Conservation (phyloP, 2,329 filamentous ascomycete genomes). For the Epichloe amarillans region DNA sequence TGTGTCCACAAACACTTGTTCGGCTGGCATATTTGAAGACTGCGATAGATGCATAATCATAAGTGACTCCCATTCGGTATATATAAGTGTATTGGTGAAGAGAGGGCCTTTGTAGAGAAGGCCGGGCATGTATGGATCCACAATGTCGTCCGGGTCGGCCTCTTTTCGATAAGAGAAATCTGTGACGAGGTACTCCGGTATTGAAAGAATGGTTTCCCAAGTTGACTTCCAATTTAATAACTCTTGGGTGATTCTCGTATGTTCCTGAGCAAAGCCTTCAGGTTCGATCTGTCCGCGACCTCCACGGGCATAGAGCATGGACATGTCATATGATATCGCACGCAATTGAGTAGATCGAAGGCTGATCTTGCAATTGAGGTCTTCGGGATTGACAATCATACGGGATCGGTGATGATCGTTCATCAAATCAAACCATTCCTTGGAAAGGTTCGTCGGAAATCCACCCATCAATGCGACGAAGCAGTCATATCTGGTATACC, state of each 20-base stretch:
- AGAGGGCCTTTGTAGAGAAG: conserved; percentile 57
- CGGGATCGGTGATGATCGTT: conserved; percentile 50
- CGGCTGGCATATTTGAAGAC: conserved; percentile 42
- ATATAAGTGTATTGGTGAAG: conserved; percentile 61
- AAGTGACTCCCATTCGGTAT: conserved; percentile 66
- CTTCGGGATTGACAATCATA: conserved; percentile 43
- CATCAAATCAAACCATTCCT: conserved; percentile 63
- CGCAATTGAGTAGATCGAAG: conserved; percentile 52
- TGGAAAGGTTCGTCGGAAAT: conserved; percentile 57
- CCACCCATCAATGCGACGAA: conserved; percentile 74
- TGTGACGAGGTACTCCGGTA: conserved; percentile 48
- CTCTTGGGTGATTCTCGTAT: conserved; percentile 35
- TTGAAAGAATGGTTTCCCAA: conserved; percentile 48
- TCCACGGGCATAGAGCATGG: conserved; percentile 59
- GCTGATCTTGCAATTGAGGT: conserved; percentile 54
- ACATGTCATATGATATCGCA: conserved; percentile 67
- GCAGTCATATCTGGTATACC: conserved; percentile 84
- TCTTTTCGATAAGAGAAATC: conserved; percentile 44
- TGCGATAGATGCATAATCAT: conserved; percentile 72
- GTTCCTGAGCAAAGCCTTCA: conserved; percentile 52
- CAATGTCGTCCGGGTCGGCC: conserved; percentile 49
- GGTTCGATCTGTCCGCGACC: conserved; percentile 49
- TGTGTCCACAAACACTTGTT: conserved; percentile 39
- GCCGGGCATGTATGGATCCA: conserved; percentile 58
- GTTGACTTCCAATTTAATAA: conserved; percentile 38